Evolutionary conservation across 495 filamentous ascomycete species (phyloP).

Genomic region (Amniculicola lignicola): DNA sequence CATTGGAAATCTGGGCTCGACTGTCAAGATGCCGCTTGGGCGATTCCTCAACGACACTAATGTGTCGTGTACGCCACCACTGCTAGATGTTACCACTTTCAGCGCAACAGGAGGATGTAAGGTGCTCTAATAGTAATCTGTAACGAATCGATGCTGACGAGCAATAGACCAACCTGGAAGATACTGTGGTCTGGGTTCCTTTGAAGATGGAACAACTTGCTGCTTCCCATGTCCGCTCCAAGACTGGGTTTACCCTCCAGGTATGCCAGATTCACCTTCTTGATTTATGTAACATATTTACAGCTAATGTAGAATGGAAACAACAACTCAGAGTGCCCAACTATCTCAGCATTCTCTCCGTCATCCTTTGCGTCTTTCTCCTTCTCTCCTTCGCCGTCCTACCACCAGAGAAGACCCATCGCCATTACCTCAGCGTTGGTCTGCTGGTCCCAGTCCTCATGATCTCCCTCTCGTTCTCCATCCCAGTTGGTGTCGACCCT

Average conservation of each 20-base stretch:
- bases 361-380: constrained; percentile 40
- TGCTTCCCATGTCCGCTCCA: constrained; percentile 42
- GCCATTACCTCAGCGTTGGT: constrained; percentile 41
- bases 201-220: constrained; percentile 30
- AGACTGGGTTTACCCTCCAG: constrained; percentile 38
- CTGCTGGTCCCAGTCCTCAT: constrained; percentile 37
- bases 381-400: constrained; percentile 41
- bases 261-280: no score
- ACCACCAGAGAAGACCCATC: constrained; percentile 35
- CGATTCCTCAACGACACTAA: constrained; percentile 20
- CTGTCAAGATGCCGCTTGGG: constrained; percentile 18
- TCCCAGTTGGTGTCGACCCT: constrained; percentile 36
- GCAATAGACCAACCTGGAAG: constrained; percentile 34
- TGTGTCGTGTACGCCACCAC: constrained; percentile 32
- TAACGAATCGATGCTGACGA: background rate
- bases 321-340: constrained; percentile 34
- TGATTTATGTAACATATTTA: background rate
- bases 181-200: constrained; percentile 36
- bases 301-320: constrained; percentile 18
- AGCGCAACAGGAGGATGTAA: constrained; percentile 35
- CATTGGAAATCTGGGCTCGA: no score
- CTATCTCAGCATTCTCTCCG: constrained; percentile 38
- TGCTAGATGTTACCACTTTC: constrained; percentile 32
- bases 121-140: background rate
- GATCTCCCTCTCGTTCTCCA: constrained; percentile 39